Percentiles rank a stretch among this genome's conserved stretches.
Evolutionary conservation across 768 basidiomycete genomes (phyloP).

Genomic region (Rhodotorula graminis): DNA sequence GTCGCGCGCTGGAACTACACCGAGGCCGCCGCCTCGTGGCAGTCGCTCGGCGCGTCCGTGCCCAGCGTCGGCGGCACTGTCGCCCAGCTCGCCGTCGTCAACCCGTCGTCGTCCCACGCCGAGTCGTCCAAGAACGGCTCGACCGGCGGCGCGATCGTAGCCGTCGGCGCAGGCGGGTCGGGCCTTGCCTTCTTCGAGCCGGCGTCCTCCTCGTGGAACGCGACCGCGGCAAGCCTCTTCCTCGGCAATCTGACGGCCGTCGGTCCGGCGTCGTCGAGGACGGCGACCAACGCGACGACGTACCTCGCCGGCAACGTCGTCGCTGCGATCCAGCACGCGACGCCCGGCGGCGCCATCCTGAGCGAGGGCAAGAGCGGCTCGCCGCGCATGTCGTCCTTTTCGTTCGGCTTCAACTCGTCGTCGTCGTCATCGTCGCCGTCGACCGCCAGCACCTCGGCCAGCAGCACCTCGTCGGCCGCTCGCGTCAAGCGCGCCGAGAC

Average conservation of each 20-base stretch:
- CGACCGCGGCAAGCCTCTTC: slow-evolving; percentile 17
- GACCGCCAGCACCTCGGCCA: slow-evolving; percentile 1
- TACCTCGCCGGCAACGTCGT: slow-evolving; percentile 62
- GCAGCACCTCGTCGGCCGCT: slow-evolving; percentile 46
- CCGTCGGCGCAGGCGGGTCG: slow-evolving; percentile 21
- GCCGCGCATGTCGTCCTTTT: slow-evolving; percentile 21
- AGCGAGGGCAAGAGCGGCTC: slow-evolving; percentile 26
- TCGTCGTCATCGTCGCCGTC: not conserved
- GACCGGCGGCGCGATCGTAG: slow-evolving; percentile 20
- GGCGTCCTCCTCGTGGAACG: slow-evolving; percentile 25
- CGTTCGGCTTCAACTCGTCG: slow-evolving; percentile 32
- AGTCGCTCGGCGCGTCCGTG: slow-evolving; percentile 10
- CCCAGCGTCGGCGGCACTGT: not conserved
- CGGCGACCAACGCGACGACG: slow-evolving; percentile 22
- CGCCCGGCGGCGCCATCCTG: slow-evolving; percentile 54
- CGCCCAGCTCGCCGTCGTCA: slow-evolving; percentile 14
- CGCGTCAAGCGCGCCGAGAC: slow-evolving; percentile 4
- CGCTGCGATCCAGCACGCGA: slow-evolving; percentile 52
- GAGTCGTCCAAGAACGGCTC: not conserved
- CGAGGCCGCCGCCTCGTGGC: slow-evolving; percentile 13
- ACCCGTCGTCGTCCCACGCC: not conserved
- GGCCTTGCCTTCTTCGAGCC: slow-evolving; percentile 37
- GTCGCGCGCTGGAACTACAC: slow-evolving; percentile 38
- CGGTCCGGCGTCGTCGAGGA: not conserved
- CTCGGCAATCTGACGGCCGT: slow-evolving; percentile 45